A percentile compares a stretch with the other conserved stretches of the same genome.
These are phyloP conservation scores for Yamagishiella unicocca DNA, from an alignment of 139 green algal species.

Conservation along the genomic window DNA sequence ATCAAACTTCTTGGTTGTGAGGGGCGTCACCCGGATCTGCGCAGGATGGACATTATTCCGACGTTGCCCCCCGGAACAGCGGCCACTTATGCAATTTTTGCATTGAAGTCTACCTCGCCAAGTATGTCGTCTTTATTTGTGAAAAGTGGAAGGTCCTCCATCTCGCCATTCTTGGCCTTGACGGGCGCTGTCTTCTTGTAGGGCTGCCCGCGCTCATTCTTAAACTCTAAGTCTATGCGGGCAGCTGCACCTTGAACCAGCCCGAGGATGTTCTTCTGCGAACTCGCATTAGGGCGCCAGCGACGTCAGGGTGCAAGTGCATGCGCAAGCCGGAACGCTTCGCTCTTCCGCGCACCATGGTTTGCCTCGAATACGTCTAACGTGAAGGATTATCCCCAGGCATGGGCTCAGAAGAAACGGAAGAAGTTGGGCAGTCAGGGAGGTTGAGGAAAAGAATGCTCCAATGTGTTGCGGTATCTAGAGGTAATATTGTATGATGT, in stretches of 20 bases:
- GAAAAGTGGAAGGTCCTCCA: constrained; percentile 85
- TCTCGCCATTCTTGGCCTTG: constrained; percentile 64
- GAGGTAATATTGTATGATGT: too few species aligned
- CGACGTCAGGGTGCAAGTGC: background rate
- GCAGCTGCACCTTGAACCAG: constrained; percentile 63
- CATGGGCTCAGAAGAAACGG: background rate
- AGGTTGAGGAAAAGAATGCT: too few species aligned
- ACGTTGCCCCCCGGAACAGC: background rate
- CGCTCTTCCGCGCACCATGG: background rate
- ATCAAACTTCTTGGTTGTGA: constrained; percentile 91
- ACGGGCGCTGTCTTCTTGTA: constrained; percentile 66
- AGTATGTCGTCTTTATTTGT: constrained; percentile 79
- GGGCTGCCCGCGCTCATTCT: constrained; percentile 61
- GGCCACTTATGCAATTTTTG: background rate
- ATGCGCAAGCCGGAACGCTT: background rate
- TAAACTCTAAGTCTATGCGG: constrained; percentile 68
- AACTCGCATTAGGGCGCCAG: background rate
- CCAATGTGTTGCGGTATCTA: too few species aligned
- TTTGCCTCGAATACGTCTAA: background rate
- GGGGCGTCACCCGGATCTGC: constrained; percentile 61
- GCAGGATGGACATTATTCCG: background rate
- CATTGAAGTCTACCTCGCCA: constrained; percentile 74
- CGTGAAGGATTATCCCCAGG: background rate
- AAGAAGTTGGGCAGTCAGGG: constrained; percentile 25
- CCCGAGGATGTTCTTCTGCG: constrained; percentile 73